phyloP scores from a whole-genome alignment of 805 yeast genomes.

The Kurtzmaniella fragi region DNA sequence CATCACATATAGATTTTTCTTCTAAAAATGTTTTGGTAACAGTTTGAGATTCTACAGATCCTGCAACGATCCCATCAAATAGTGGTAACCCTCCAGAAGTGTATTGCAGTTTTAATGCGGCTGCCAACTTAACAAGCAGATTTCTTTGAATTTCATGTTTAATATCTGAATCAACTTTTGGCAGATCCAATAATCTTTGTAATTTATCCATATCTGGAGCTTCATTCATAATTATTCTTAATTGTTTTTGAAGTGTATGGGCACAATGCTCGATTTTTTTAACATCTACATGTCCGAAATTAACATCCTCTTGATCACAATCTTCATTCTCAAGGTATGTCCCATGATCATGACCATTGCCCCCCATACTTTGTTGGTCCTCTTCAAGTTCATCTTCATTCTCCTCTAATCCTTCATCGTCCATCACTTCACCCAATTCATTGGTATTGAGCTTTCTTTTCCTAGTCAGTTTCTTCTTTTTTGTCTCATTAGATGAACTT shows the following conservation, averaged over 20 bases:
- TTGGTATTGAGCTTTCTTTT: no score
- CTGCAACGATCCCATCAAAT: conserved; percentile 50
- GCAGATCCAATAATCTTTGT: conserved; percentile 22
- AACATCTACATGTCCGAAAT: conserved; percentile 31
- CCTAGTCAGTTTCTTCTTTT: no score
- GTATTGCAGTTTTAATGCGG: conserved; percentile 53
- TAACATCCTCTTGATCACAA: not conserved
- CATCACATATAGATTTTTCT: conserved; percentile 20
- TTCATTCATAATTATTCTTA: conserved; percentile 46
- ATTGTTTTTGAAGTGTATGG: conserved; percentile 43
- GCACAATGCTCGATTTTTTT: conserved; percentile 37
- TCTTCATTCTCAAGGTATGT: not conserved
- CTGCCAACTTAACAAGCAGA: conserved; percentile 54
- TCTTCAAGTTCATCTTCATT: no score
- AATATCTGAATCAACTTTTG: conserved; percentile 38
- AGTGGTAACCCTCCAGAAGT: conserved; percentile 43
- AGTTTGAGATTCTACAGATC: conserved; percentile 20
- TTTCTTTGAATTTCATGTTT: conserved; percentile 47
- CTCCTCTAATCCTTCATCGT: not conserved
- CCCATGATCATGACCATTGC: no score
- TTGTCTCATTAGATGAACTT: no score
- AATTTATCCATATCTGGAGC: conserved; percentile 51
- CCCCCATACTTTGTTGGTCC: no score
- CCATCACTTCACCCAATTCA: no score
- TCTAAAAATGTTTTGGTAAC: conserved; percentile 15